phyloP scores from a whole-genome alignment of 768 basidiomycete genomes.

The Serpula lacrymans region DNA sequence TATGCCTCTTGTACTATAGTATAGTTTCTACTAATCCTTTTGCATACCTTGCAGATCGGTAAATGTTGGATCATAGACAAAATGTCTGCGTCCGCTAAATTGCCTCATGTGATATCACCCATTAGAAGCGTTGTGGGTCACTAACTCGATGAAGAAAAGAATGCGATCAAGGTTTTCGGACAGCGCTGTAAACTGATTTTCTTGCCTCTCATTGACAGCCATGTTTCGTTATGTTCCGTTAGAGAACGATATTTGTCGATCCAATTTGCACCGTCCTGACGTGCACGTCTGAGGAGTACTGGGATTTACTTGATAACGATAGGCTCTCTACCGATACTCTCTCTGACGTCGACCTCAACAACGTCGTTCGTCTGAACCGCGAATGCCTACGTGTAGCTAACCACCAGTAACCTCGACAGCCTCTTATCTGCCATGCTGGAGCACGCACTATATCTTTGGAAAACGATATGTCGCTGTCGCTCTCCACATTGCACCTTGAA shows the following conservation, averaged over 20 bases:
- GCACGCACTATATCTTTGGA: slow-evolving; percentile 14
- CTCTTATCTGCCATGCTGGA: slow-evolving; percentile 14
- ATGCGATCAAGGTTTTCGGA: no score
- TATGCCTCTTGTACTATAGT: no score
- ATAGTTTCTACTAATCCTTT: no score
- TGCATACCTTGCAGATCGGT: no score
- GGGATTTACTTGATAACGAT: slow-evolving; percentile 2
- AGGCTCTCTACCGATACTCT: slow-evolving; percentile 2
- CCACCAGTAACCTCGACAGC: slow-evolving; percentile 14
- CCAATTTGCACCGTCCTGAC: slow-evolving; percentile 5
- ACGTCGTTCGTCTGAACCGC: slow-evolving; percentile 3
- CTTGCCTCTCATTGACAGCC: no score
- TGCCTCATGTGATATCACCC: no score
- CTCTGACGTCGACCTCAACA: not conserved
- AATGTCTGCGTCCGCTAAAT: no score
- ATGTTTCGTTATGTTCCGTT: no score
- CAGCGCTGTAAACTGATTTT: no score
- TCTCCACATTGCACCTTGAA: slow-evolving; percentile 15
- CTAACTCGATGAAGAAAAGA: no score
- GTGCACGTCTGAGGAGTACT: slow-evolving; percentile 2
- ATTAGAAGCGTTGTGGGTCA: no score
- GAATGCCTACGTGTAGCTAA: slow-evolving; percentile 3
- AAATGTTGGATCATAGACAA: no score
- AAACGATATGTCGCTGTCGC: slow-evolving; percentile 17
- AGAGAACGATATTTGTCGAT: not conserved